Evolutionary conservation across 2,329 filamentous ascomycete genomes (phyloP).

Genomic region (Bipolaris gigantea): DNA sequence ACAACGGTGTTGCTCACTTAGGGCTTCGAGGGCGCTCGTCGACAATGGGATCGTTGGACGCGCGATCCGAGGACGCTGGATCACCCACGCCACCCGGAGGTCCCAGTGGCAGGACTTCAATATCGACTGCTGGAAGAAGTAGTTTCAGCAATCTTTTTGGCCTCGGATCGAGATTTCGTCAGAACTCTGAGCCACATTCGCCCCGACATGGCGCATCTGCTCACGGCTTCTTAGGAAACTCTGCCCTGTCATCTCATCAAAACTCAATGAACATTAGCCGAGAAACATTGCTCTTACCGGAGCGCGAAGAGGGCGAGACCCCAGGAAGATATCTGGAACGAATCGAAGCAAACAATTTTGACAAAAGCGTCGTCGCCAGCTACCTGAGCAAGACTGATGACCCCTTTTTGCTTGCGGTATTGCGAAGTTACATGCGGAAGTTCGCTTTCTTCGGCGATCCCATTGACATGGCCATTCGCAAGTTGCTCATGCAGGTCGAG

Average conservation of each 20-base stretch:
- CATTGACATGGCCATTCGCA: constrained; percentile 96
- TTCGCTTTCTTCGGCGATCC: constrained; percentile 96
- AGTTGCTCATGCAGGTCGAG: constrained; percentile 94
- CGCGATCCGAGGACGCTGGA: constrained; percentile 71
- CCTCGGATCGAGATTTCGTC: constrained; percentile 72
- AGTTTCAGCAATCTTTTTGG: constrained; percentile 90
- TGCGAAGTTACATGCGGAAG: constrained; percentile 92
- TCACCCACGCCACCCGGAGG: constrained; percentile 57
- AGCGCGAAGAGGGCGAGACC: constrained; percentile 83
- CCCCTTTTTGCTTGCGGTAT: constrained; percentile 76
- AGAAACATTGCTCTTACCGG: constrained; percentile 71
- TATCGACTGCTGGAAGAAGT: constrained; percentile 81
- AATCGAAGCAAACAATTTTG: constrained; percentile 76
- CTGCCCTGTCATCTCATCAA: constrained; percentile 74
- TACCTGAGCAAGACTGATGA: constrained; percentile 86
- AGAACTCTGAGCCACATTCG: constrained; percentile 73
- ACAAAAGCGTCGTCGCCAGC: constrained; percentile 79
- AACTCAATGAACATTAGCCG: constrained; percentile 79
- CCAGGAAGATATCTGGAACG: constrained; percentile 85
- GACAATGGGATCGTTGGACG: constrained; percentile 80
- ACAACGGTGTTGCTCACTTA: constrained; percentile 61
- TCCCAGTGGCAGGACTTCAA: constrained; percentile 67
- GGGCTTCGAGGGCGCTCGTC: constrained; percentile 78
- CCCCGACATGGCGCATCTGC: constrained; percentile 62
- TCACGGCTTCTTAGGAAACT: constrained; percentile 65